Evolutionary conservation across 78 protist species (phyloP).

Genomic region (Polysphondylium violaceum): DNA sequence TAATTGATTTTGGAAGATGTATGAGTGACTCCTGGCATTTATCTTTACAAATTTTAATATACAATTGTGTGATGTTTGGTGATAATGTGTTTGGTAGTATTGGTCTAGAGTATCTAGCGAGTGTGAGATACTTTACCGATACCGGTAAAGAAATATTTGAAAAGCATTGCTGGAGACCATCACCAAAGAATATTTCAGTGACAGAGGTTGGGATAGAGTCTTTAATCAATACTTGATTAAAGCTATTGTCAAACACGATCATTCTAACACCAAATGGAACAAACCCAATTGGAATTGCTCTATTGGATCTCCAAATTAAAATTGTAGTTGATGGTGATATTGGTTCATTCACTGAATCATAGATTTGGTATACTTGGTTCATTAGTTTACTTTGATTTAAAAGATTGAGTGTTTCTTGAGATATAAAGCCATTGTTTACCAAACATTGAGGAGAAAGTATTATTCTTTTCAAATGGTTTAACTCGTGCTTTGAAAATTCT

Average conservation of each 20-base stretch:
- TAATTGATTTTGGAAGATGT: neutral
- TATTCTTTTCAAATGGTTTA: no score
- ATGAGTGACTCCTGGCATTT: no score
- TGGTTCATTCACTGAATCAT: no score
- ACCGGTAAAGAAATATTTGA: neutral
- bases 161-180: neutral
- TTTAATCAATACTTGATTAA: neutral
- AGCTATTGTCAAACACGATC: neutral
- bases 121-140: neutral
- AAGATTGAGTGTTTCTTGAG: no score
- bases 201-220: neutral
- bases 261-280: neutral
- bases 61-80: neutral
- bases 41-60: neutral
- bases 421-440: no score
- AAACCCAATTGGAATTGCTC: neutral
- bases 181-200: neutral
- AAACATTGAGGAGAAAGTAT: no score
- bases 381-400: no score
- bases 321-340: neutral
- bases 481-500: no score
- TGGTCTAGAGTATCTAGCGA: neutral
- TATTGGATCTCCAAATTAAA: neutral
- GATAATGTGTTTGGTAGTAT: neutral
- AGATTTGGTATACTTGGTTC: neutral